Evolutionary conservation across 768 basidiomycete genomes (phyloP).

Genomic region (Xanthoconium purpureum): DNA sequence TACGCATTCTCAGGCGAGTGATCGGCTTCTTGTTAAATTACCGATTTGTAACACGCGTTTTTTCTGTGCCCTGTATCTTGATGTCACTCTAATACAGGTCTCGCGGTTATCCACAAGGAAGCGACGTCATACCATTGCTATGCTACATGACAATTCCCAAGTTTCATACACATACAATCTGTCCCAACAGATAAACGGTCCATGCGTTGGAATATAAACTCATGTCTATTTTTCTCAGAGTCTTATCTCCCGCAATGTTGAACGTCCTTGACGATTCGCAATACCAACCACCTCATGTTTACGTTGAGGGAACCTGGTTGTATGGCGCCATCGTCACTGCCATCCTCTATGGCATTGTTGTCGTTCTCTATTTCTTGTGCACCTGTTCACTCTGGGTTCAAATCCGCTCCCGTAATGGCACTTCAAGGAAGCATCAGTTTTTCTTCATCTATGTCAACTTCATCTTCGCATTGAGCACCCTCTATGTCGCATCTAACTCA

Average conservation of each 20-base stretch:
- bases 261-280: slow-evolving; percentile 4
- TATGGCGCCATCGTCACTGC: slow-evolving; percentile 29
- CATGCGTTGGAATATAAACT: not conserved
- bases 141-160: not conserved
- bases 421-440: slow-evolving; percentile 21
- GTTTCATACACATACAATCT: not conserved
- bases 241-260: slow-evolving; percentile 13
- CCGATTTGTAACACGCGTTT: too few relatives aligned
- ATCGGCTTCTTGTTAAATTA: too few relatives aligned
- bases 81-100: too few relatives aligned
- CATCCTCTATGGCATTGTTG: slow-evolving; percentile 27
- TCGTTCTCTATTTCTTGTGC: slow-evolving; percentile 27
- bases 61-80: too few relatives aligned
- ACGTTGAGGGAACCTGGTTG: slow-evolving; percentile 28
- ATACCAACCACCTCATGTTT: slow-evolving; percentile 15
- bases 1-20: too few relatives aligned
- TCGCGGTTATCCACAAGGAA: not conserved
- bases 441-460: slow-evolving; percentile 30
- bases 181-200: not conserved
- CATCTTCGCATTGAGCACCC: slow-evolving; percentile 27
- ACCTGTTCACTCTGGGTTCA: slow-evolving; percentile 27
- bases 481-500: slow-evolving; percentile 25
- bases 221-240: too few relatives aligned
- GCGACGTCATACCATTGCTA: not conserved
- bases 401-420: slow-evolving; percentile 10